Base-by-base conservation (phyloP, 23 red algal genomes). In the Gracilariopsis chorda region DNA sequence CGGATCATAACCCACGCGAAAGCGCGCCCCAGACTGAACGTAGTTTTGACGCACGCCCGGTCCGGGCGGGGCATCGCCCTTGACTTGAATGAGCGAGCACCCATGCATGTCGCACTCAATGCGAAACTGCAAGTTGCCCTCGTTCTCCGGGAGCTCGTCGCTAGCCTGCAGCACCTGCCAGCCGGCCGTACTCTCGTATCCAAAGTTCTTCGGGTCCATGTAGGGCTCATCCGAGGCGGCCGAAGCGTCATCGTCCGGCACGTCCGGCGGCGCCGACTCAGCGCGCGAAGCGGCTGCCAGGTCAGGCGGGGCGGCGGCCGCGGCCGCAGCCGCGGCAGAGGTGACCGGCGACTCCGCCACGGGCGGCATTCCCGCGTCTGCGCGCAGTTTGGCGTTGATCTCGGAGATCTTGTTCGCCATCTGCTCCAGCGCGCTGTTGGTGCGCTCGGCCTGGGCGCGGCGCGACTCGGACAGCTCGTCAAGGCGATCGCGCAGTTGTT, bases 81-180 rank as follows among this genome's bases (percentile, higher is more conserved):
- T 73, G 39, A 84, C 40, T 51, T 84, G 47, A 77, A 92, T 84
- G 36, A 92, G 35, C 64, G 89, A 92, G 51, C 89, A 92, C 21
- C 89, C 89, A 49, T 92, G 55, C 51, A 63, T 75, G 51, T 92
- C 89, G 36, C 89, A 92, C 89, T 92, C 79, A 65, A 92, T 92
- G 37, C 89, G 89, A 59, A 92, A 92, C 67, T 58, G 52, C 39
- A 84, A 41, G 19, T 74, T 48, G 51, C 65, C 55, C 63, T 82
- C 89, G 20, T 70, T 75, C 36, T 70, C 49, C 23, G 89, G 89
- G 45, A 92, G 36, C 9, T 92, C 51, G 21, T 61, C 65, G 45
- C 48, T 82, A 17, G 56, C 68, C 10, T 57, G 60, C 2, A 92
- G 78, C 78, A 84, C 79, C 77, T 92, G 89, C 89, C 89, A 92